These are phyloP conservation scores for Lactarius evosmus DNA, from an alignment of 768 basidiomycete genomes.

Conservation along the genomic window DNA sequence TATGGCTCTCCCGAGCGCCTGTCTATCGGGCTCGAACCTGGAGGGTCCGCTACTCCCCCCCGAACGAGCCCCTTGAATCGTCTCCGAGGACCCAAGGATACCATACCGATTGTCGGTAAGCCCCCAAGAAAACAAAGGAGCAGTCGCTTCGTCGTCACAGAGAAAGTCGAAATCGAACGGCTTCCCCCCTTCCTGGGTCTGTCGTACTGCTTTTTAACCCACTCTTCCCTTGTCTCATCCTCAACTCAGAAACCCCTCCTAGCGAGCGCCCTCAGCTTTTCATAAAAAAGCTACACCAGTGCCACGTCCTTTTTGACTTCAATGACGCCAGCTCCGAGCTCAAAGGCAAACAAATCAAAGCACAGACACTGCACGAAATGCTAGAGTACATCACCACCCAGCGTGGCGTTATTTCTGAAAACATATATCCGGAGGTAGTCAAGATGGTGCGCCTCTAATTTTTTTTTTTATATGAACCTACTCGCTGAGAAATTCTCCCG, in stretches of 20 bases:
- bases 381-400: conserved; percentile 98
- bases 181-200: conserved; percentile 85
- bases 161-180: conserved; percentile 94
- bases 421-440: conserved; percentile 97
- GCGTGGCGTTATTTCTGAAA: conserved; percentile 93
- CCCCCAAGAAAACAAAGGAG: conserved; percentile 97
- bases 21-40: conserved; percentile 46
- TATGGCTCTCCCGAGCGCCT: conserved; percentile 48
- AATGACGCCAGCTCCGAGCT: conserved; percentile 96
- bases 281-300: conserved; percentile 92
- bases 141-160: conserved; percentile 92
- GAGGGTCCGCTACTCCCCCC: conserved; percentile 50
- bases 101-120: conserved; percentile 93
- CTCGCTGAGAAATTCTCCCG: background rate
- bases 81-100: conserved; percentile 88
- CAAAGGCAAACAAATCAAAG: conserved; percentile 98
- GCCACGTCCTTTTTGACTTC: conserved; percentile 96
- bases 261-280: conserved; percentile 89
- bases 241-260: conserved; percentile 72
- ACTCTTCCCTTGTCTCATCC: conserved; percentile 24
- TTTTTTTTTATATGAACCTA: conserved; percentile 20
- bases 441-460: conserved; percentile 71
- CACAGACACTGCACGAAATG: conserved; percentile 96
- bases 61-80: conserved; percentile 68
- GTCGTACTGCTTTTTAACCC: conserved; percentile 32